These are phyloP conservation scores for Xylaria intraflava DNA, from an alignment of 495 filamentous ascomycete species.

Conservation along the genomic window DNA sequence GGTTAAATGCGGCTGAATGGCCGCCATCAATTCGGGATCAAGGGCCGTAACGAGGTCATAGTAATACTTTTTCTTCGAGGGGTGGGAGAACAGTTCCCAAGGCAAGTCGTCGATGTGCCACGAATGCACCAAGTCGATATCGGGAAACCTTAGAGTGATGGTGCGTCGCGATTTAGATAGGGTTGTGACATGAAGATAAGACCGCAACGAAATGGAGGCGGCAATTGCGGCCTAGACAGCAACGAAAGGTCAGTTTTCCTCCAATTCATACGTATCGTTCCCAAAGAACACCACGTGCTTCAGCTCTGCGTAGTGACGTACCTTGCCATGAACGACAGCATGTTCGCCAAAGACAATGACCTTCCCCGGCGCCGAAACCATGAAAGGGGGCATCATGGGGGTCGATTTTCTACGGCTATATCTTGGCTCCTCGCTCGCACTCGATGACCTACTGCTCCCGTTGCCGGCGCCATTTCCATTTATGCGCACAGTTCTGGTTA, in stretches of 20 bases:
- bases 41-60: constrained; percentile 80
- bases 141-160: constrained; percentile 78
- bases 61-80: constrained; percentile 85
- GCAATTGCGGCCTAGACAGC: constrained; percentile 70
- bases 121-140: constrained; percentile 76
- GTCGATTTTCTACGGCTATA: constrained; percentile 47
- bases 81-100: constrained; percentile 70
- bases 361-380: constrained; percentile 96
- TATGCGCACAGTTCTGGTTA: constrained; percentile 21
- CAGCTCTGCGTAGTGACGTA: constrained; percentile 22
- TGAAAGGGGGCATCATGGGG: constrained; percentile 75
- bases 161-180: constrained; percentile 79
- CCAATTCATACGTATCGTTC: background rate
- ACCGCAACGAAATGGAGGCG: constrained; percentile 86
- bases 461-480: constrained; percentile 15
- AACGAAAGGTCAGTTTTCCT: background rate
- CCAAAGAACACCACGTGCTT: too few species aligned
- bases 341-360: constrained; percentile 97
- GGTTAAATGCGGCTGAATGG: constrained; percentile 68
- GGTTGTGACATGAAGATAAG: constrained; percentile 89
- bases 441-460: constrained; percentile 16
- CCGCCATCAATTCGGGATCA: constrained; percentile 70
- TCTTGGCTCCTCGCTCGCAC: constrained; percentile 22
- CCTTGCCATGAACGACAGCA: constrained; percentile 92
- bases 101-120: constrained; percentile 90